A percentile compares a stretch with the other conserved stretches of the same genome.
These are phyloP conservation scores for Chrysopogon serrulatus DNA, from an alignment of 176 grass and related monocot genomes.

Conservation along the genomic window DNA sequence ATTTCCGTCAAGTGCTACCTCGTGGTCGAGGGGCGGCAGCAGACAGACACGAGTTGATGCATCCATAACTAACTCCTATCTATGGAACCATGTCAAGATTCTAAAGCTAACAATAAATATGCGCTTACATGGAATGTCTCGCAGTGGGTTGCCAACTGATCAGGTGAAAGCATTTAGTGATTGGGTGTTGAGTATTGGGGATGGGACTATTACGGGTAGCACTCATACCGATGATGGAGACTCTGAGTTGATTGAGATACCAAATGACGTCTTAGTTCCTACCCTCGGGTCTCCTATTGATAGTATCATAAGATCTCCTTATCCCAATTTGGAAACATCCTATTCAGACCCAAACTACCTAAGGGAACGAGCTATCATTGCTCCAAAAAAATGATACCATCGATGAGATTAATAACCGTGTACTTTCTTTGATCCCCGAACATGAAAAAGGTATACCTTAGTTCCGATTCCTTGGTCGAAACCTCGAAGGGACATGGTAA, in stretches of 20 bases:
- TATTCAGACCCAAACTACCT: neutral
- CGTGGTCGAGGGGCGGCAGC: neutral
- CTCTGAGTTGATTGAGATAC: neutral
- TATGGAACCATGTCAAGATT: neutral
- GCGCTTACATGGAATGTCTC: neutral
- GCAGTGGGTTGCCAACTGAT: neutral
- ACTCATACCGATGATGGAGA: neutral
- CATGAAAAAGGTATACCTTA: neutral
- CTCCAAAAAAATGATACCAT: neutral
- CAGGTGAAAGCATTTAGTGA: neutral
- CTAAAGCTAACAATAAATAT: neutral
- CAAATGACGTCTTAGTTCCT: neutral
- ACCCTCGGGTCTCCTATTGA: neutral
- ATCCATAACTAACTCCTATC: neutral
- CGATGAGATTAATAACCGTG: neutral
- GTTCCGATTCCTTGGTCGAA: neutral
- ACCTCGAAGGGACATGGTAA: neutral
- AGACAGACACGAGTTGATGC: neutral
- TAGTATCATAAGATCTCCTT: neutral
- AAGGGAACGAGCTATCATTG: neutral
- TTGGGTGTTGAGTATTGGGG: neutral
- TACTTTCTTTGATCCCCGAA: neutral
- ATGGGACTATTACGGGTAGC: neutral
- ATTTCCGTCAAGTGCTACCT: neutral
- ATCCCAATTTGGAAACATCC: neutral